These are phyloP conservation scores for Nasturtium officinale DNA, from an alignment of 345 rosid species.

Conservation along the genomic window DNA sequence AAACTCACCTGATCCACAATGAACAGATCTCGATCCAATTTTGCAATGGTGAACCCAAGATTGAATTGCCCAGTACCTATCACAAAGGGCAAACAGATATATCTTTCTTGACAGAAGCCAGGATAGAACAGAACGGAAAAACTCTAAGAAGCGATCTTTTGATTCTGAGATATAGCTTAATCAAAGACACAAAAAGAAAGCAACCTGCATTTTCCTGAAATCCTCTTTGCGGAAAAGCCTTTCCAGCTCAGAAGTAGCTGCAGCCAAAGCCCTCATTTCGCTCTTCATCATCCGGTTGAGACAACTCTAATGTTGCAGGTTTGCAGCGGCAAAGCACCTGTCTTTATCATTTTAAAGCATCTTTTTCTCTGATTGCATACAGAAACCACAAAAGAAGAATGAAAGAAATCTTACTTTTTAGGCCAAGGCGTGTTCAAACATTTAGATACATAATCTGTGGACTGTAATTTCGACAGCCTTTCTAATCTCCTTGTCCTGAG, in stretches of 20 bases:
- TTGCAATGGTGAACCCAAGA: slow-evolving; percentile 95
- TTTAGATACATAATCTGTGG: slow-evolving; percentile 45
- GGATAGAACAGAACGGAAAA: slow-evolving; percentile 1
- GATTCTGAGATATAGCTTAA: background rate
- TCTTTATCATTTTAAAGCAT: slow-evolving; percentile 31
- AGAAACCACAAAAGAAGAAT: slow-evolving; percentile 14
- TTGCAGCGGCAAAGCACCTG: slow-evolving; percentile 84
- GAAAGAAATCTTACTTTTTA: slow-evolving; percentile 32
- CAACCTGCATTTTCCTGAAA: slow-evolving; percentile 88
- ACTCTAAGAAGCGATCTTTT: background rate
- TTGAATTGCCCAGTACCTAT: slow-evolving; percentile 98
- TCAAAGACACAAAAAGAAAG: slow-evolving; percentile 15
- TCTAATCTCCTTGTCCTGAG: slow-evolving; percentile 62
- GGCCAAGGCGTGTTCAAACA: slow-evolving; percentile 53
- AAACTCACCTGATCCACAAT: slow-evolving; percentile 91
- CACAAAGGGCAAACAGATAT: slow-evolving; percentile 8
- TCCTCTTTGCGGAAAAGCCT: slow-evolving; percentile 86
- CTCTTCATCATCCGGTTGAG: slow-evolving; percentile 84
- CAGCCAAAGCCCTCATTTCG: slow-evolving; percentile 77
- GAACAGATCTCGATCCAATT: slow-evolving; percentile 84
- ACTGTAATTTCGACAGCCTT: slow-evolving; percentile 58
- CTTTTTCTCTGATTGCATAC: slow-evolving; percentile 14
- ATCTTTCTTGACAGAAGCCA: slow-evolving; percentile 7
- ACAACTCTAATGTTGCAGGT: slow-evolving; percentile 84
- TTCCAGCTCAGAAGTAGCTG: slow-evolving; percentile 88